A percentile compares a stretch with the other conserved stretches of the same genome.
phyloP scores from a whole-genome alignment of 306 rosid species.

The Aeschynomene evenia region DNA sequence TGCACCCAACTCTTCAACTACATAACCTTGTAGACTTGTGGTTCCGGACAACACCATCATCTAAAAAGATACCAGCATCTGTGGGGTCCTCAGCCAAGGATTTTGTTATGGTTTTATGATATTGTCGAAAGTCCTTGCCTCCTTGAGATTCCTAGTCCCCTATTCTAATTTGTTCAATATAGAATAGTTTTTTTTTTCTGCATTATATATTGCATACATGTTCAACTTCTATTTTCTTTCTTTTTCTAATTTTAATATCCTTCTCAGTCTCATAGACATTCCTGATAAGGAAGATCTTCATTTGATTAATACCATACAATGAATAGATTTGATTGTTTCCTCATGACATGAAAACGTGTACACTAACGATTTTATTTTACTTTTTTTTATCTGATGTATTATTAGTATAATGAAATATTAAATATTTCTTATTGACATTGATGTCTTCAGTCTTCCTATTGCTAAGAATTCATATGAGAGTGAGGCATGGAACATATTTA shows the following conservation, averaged over 20 bases:
- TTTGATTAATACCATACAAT: conserved; percentile 13
- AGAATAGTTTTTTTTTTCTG: too few relatives aligned
- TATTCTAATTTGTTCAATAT: neutral
- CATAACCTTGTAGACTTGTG: conserved; percentile 80
- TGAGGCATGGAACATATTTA: too few relatives aligned
- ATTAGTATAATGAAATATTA: conserved; percentile 1
- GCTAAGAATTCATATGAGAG: neutral
- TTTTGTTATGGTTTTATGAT: conserved; percentile 90
- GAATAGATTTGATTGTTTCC: conserved; percentile 19
- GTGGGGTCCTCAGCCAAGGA: conserved; percentile 96
- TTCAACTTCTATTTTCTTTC: neutral
- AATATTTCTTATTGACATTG: neutral
- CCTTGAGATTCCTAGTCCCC: conserved; percentile 13
- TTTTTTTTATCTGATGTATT: conserved; percentile 12
- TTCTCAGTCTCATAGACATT: conserved; percentile 5
- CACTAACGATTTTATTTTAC: too few relatives aligned
- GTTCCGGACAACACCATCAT: conserved; percentile 72
- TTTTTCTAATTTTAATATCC: too few relatives aligned
- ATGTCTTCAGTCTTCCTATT: neutral
- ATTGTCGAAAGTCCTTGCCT: conserved; percentile 56
- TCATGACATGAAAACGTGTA: conserved; percentile 12
- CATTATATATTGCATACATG: conserved; percentile 2
- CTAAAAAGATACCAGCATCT: conserved; percentile 67
- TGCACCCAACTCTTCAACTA: conserved; percentile 65
- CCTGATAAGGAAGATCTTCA: conserved; percentile 24